phyloP scores from a whole-genome alignment of 1,139 yeast genomes.

The Hemisphaericaspora xylofermentans region DNA sequence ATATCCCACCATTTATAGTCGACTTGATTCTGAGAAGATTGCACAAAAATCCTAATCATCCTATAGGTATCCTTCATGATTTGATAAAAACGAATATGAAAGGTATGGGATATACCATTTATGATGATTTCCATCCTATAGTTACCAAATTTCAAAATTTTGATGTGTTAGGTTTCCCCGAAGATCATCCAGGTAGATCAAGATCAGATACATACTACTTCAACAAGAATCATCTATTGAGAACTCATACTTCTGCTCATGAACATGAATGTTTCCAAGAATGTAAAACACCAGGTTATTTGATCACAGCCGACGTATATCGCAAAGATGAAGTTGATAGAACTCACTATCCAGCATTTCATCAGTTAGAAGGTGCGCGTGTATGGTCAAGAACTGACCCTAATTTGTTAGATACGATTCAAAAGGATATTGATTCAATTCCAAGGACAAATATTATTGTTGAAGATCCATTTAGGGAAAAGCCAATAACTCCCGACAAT shows the following conservation, averaged over 20 bases:
- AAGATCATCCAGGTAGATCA: constrained; percentile 91
- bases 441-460: constrained; percentile 72
- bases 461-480: constrained; percentile 60
- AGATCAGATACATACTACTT: constrained; percentile 91
- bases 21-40: constrained; percentile 69
- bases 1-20: constrained; percentile 74
- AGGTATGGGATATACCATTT: constrained; percentile 73
- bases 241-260: constrained; percentile 98
- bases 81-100: constrained; percentile 68
- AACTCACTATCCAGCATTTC: constrained; percentile 96
- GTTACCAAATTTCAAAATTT: constrained; percentile 84
- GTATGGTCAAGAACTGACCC: constrained; percentile 62
- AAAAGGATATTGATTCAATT: constrained; percentile 59
- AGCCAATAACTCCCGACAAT: constrained; percentile 56
- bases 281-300: constrained; percentile 78
- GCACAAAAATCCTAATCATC: constrained; percentile 76
- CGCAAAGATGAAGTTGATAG: constrained; percentile 93
- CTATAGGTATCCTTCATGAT: constrained; percentile 80
- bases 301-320: constrained; percentile 94
- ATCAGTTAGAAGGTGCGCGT: constrained; percentile 96
- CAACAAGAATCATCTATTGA: constrained; percentile 64
- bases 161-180: constrained; percentile 87
- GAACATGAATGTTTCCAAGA: constrained; percentile 77
- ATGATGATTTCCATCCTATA: constrained; percentile 78
- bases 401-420: constrained; percentile 43